Conservation (phyloP, 2,329 filamentous ascomycete genomes). For the Trichoderma semiorbis region DNA sequence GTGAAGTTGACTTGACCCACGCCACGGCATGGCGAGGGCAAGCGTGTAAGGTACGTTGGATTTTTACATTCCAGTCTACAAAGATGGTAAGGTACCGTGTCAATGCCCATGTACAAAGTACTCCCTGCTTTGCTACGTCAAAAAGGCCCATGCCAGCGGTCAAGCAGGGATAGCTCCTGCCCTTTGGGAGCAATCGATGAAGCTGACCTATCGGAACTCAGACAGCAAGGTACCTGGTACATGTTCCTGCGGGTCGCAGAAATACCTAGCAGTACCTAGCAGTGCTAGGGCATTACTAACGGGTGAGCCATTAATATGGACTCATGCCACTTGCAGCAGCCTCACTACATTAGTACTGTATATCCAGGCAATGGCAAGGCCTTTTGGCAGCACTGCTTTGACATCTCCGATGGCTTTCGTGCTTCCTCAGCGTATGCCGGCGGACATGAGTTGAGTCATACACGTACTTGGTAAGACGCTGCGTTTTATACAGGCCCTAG, state of each 20-base stretch:
- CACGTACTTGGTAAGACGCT: background rate
- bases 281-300: background rate
- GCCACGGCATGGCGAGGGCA: background rate
- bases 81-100: background rate
- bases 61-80: background rate
- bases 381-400: background rate
- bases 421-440: background rate
- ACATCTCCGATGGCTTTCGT: background rate
- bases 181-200: background rate
- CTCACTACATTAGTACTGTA: background rate
- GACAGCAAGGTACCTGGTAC: background rate
- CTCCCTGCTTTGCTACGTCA: background rate
- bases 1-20: background rate
- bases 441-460: slow-evolving; percentile 2
- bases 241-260: background rate
- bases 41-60: background rate
- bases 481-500: background rate
- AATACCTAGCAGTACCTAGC: background rate
- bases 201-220: slow-evolving; percentile 9
- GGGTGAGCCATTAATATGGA: slow-evolving; percentile 11
- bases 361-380: background rate
- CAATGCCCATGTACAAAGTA: background rate
- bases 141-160: slow-evolving; percentile 1
- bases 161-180: slow-evolving; percentile 11
- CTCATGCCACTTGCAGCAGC: slow-evolving; percentile 8